Evolutionary conservation across 768 basidiomycete species (phyloP), one percentile per base, ranked within the genome.

Genomic region (Hirschioporus abietinus): DNA sequence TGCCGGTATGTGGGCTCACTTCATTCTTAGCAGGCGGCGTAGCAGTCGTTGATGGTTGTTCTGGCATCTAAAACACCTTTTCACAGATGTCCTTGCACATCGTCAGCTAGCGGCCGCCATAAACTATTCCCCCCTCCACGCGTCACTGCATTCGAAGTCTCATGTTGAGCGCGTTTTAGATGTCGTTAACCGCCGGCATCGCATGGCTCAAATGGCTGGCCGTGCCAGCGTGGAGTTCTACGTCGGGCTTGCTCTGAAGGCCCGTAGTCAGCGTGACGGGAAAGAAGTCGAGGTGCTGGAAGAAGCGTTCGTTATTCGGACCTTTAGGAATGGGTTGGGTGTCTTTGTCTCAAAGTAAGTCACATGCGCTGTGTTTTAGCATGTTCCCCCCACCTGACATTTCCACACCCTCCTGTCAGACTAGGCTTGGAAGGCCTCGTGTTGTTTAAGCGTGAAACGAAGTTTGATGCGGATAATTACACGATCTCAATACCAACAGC

Each of bases 221-320:
- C 84, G 97, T 17, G 97, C 97, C 0, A 96, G 94, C 74, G 91
- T 98, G 35, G 96, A 99, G 77, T 99, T 99, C 71, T 99, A 97
- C 72, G 95, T 98, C 27, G 96, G 96, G 0, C 79, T 99, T 18
- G 95, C 96, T 4, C 78, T 99, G 68, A 94, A 93, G 70, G 87
- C 84, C 1, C 82, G 88, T 17, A 84, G 83, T 72, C 77, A 76
- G 64, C 71, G 72, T 66, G 78, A 65, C 15, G 74, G 81, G 69
- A 52, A 66, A 62, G 76, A 71, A 8, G 75, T 76, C 52, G 75
- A 77, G 12, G 88, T 93, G 12, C 77, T 72, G 1, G 94, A 96
- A 71, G 92, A 95, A 35, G 95, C 94, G 5, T 96, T 92, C 73
- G 94, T 99, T 60, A 96, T 99, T 66, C 83, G 96, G 68, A 88